Conservation (phyloP, 352 stramenopile species). For the Blastocystis hominis region DNA sequence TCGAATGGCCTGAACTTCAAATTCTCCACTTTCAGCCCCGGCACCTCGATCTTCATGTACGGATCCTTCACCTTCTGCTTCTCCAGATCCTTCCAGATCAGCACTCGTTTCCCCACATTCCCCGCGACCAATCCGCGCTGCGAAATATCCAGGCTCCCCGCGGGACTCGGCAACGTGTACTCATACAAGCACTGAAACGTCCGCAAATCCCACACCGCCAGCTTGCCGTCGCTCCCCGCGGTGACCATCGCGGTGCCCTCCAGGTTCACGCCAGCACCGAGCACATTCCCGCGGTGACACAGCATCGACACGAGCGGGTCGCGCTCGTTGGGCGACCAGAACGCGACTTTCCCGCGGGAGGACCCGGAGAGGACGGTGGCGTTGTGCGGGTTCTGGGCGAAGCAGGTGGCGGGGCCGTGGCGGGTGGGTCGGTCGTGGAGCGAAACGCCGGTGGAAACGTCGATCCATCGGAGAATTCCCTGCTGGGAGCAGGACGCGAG, state of each 20-base stretch:
- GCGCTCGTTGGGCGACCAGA: slow-evolving; percentile 85
- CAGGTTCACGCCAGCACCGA: slow-evolving; percentile 79
- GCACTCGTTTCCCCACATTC: slow-evolving; percentile 73
- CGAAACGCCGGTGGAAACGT: slow-evolving; percentile 58
- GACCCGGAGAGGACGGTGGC: slow-evolving; percentile 88
- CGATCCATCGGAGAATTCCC: slow-evolving; percentile 56
- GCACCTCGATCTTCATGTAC: slow-evolving; percentile 80
- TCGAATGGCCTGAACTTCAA: slow-evolving; percentile 85
- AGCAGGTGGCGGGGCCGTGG: neutral
- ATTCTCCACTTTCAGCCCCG: slow-evolving; percentile 63
- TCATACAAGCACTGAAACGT: slow-evolving; percentile 86
- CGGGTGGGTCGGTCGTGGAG: neutral
- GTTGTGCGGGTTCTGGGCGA: slow-evolving; percentile 84
- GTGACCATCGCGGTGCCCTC: slow-evolving; percentile 90
- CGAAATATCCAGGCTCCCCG: slow-evolving; percentile 75
- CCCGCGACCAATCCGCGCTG: slow-evolving; percentile 84
- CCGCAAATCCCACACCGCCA: slow-evolving; percentile 92
- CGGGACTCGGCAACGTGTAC: slow-evolving; percentile 69
- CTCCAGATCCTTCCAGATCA: slow-evolving; percentile 69
- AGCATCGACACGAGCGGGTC: slow-evolving; percentile 89
- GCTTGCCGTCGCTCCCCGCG: slow-evolving; percentile 79
- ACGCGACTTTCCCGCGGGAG: slow-evolving; percentile 84
- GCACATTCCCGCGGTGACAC: slow-evolving; percentile 85
- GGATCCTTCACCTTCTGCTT: slow-evolving; percentile 68
- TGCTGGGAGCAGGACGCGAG: slow-evolving; percentile 81